A percentile compares a stretch with the other conserved stretches of the same genome.
These are phyloP conservation scores for Spathaspora arborariae DNA, from an alignment of 805 yeast genomes.

Conservation along the genomic window DNA sequence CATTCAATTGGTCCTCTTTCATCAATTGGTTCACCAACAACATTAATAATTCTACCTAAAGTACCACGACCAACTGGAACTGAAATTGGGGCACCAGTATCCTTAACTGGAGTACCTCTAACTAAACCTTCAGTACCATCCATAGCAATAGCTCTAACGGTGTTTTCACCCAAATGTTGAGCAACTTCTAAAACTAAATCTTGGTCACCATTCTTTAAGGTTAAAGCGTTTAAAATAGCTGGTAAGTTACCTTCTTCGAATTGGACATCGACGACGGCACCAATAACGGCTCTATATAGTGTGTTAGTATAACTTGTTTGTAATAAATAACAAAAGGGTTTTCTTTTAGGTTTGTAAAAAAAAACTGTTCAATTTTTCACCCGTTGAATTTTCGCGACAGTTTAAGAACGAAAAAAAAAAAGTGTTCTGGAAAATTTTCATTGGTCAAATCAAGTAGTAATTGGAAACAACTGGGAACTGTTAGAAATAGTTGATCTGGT, in stretches of 20 bases:
- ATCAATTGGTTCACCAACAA: constrained; percentile 98
- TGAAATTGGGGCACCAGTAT: constrained; percentile 98
- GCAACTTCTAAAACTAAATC: constrained; percentile 97
- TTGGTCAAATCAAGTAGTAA: constrained; percentile 20
- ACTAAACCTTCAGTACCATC: constrained; percentile 99
- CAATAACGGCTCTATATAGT: constrained; percentile 79
- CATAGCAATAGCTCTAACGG: constrained; percentile 99
- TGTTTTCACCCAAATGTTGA: constrained; percentile 99
- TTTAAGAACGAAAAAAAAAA: neutral
- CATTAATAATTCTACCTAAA: constrained; percentile 97
- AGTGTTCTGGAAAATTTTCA: constrained; percentile 19
- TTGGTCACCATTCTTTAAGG: constrained; percentile 70
- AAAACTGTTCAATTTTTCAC: neutral
- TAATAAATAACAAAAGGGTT: no score
- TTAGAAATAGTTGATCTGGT: neutral
- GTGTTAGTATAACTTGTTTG: constrained; percentile 27
- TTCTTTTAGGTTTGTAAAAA: neutral
- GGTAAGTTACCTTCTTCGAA: constrained; percentile 97
- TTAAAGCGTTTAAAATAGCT: constrained; percentile 94
- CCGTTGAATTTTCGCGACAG: neutral
- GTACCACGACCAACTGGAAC: constrained; percentile 99
- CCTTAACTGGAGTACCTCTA: constrained; percentile 88
- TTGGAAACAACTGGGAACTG: no score
- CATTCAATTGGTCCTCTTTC: constrained; percentile 98
- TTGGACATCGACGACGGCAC: constrained; percentile 99